A percentile compares a stretch with the other conserved stretches of the same genome.
These are phyloP conservation scores for Berberis thunbergii DNA, from an alignment of 164 flowering plant species.

Conservation along the genomic window DNA sequence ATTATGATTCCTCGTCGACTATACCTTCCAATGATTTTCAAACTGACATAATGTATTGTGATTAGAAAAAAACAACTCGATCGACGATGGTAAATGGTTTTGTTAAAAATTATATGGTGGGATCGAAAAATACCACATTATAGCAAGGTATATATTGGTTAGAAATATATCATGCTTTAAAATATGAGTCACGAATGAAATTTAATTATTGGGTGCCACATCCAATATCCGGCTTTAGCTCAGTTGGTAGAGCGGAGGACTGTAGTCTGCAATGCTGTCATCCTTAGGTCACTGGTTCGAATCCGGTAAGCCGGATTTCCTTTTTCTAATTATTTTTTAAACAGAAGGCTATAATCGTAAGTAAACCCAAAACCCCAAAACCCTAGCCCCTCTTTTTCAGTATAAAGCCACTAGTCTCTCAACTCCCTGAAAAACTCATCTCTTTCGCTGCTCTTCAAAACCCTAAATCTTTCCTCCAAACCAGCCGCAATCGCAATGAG, in stretches of 20 bases:
- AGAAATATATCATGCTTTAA: no score
- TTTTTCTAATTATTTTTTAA: neutral
- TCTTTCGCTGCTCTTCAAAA: neutral
- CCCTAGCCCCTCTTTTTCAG: neutral
- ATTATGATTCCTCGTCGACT: no score
- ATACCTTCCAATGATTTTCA: no score
- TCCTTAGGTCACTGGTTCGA: constrained; percentile 3
- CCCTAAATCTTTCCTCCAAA: neutral
- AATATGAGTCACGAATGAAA: no score
- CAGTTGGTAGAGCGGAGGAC: constrained; percentile 9
- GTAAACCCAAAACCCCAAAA: neutral
- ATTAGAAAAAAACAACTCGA: no score
- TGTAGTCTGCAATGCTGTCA: neutral
- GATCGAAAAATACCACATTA: no score
- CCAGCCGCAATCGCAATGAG: neutral
- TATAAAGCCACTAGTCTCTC: neutral
- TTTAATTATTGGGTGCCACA: no score
- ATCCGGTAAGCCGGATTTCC: constrained; percentile 1
- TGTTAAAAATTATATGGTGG: no score
- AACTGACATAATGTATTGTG: no score
- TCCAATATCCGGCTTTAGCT: constrained; percentile 3
- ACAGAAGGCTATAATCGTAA: constrained; percentile 1
- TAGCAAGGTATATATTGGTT: no score
- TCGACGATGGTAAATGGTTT: no score
- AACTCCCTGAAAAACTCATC: neutral